Conservation (phyloP, 768 basidiomycete species). For the Pisolithus orientalis region DNA sequence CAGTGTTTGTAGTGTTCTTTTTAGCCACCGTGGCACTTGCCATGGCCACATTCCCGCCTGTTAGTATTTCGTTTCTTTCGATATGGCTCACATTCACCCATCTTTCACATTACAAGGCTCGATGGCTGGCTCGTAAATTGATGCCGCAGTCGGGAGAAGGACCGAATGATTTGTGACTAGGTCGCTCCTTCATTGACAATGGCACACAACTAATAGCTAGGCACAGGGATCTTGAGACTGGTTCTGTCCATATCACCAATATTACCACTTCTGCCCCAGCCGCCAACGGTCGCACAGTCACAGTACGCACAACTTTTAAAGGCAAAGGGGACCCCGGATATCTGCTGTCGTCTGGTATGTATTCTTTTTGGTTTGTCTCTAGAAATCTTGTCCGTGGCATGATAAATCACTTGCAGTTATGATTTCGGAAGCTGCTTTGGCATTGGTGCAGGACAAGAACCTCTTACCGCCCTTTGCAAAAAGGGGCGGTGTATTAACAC, state of each 20-base stretch:
- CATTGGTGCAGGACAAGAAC: conserved; percentile 50
- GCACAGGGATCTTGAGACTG: conserved; percentile 49
- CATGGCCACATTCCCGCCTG: conserved; percentile 30
- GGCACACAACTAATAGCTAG: background rate
- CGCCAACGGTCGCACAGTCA: conserved; percentile 32
- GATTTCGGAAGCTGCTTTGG: conserved; percentile 75
- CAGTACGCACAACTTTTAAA: conserved; percentile 53
- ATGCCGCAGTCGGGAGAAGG: conserved; percentile 53
- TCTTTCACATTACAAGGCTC: conserved; percentile 17
- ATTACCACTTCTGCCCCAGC: conserved; percentile 55
- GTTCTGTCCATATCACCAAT: conserved; percentile 60
- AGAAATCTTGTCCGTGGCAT: background rate
- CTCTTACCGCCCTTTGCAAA: conserved; percentile 52
- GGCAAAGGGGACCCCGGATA: conserved; percentile 80
- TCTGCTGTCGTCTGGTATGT: conserved; percentile 46
- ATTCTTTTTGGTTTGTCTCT: background rate
- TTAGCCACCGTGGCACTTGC: conserved; percentile 13
- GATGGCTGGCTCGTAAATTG: conserved; percentile 48
- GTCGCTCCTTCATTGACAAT: background rate
- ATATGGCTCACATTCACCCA: background rate
- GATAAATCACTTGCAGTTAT: conserved; percentile 42
- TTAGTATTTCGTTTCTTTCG: conserved; percentile 19
- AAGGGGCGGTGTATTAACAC: conserved; percentile 77
- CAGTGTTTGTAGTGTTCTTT: conserved; percentile 35
- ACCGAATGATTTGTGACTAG: conserved; percentile 54